Evolutionary conservation across 2,329 filamentous ascomycete genomes (phyloP).

Genomic region (Zalaria obscura): DNA sequence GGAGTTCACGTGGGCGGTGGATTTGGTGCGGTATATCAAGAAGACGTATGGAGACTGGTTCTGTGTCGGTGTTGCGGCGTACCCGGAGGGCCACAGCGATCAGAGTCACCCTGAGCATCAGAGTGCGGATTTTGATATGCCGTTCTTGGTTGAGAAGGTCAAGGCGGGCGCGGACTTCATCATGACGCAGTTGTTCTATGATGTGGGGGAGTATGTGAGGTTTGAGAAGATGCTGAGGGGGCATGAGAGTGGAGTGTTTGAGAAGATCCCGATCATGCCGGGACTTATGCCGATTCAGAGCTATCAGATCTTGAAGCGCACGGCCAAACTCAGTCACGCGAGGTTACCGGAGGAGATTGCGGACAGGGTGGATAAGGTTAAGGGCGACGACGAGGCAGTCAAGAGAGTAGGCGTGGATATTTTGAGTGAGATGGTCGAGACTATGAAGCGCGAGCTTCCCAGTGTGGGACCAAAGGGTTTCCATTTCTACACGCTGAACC

Average conservation of each 20-base stretch:
- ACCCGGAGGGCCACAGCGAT: conserved; percentile 89
- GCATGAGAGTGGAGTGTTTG: conserved; percentile 75
- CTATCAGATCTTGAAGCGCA: conserved; percentile 88
- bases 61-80: conserved; percentile 85
- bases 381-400: conserved; percentile 66
- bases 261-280: conserved; percentile 77
- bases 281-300: conserved; percentile 96
- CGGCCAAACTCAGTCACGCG: conserved; percentile 88
- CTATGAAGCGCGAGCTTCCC: conserved; percentile 52
- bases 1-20: conserved; percentile 78
- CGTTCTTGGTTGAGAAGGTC: conserved; percentile 81
- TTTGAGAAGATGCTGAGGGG: conserved; percentile 67
- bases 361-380: conserved; percentile 55
- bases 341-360: conserved; percentile 60
- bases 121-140: conserved; percentile 53
- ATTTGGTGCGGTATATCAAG: conserved; percentile 80
- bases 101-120: conserved; percentile 76
- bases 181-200: conserved; percentile 97
- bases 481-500: conserved; percentile 93
- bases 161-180: conserved; percentile 90
- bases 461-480: conserved; percentile 57
- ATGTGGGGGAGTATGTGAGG: conserved; percentile 63
- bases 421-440: conserved; percentile 67
- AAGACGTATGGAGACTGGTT: conserved; percentile 85
- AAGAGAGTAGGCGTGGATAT: conserved; percentile 72